Base-by-base conservation (phyloP, 176 grass and related monocot species). In the Thalia dealbata region DNA sequence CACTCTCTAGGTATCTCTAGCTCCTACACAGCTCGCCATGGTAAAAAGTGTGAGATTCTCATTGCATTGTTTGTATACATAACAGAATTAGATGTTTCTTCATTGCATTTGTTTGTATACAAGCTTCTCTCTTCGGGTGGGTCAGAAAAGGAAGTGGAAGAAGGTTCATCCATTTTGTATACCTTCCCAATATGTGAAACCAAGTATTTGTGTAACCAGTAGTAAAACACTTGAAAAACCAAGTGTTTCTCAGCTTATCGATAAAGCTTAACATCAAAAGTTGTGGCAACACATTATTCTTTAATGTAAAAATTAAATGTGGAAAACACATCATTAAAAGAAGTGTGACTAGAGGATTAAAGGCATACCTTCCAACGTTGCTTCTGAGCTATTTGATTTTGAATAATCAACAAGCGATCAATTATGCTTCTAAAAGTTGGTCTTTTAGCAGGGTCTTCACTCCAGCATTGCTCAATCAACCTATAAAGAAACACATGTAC, bases 401-500 rank as follows among this genome's bases (percentile, higher is more conserved):
- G 85, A 69, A 99, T 99, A 23, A 48, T 14, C 73, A 83, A 82
- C 67, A 99, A 72, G 14, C 13, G 77, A 27, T 84, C 74, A 78
- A 97, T 91, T 61, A 99, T 81, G 28, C 71, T 77, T 78, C 63
- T 93, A 86, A 92, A 99, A 54, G 80, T 79, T 42, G 95, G 95
- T 59, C 95, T 90, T 10, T 85, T 58, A 65, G 83, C 62, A 80
- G 95, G 90, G 79, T 91, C 86, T 71, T 99, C 83, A 25, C 81
- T 99, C 95, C 95, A 99, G 80, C 85, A 99, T 68, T 91, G 65
- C 44, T 91, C 90, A 82, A 99, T 99, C 73, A 99, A 81, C 87
- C 95, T 99, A 70, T 50, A 76, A 65, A 32, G 81, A 23, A 71
- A 8, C 73, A 50, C 10, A 29, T 28, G 3, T 30, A 56, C 23